Evolutionary conservation across 129 eudicot species (phyloP).

Genomic region (Centella asiatica): DNA sequence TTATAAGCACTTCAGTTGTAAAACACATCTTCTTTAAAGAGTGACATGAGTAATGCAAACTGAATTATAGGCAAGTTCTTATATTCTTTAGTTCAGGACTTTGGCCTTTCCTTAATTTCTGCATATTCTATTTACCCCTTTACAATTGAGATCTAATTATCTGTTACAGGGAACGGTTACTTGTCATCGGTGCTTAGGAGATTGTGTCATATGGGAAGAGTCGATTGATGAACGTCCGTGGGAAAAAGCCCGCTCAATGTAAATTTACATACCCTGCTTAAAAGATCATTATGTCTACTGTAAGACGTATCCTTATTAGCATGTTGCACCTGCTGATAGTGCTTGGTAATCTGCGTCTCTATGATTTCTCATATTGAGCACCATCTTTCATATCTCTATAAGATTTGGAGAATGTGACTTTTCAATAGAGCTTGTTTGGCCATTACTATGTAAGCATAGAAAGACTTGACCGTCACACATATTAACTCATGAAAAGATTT

Average conservation of each 20-base stretch:
- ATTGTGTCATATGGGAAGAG: constrained; percentile 97
- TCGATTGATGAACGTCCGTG: constrained; percentile 92
- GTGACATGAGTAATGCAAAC: background rate
- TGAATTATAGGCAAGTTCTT: background rate
- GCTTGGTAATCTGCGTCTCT: background rate
- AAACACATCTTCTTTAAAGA: background rate
- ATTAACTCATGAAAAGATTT: too few relatives aligned
- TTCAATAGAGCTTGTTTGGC: background rate
- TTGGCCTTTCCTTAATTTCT: constrained; percentile 3
- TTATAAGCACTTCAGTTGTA: too few relatives aligned
- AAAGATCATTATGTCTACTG: constrained; percentile 10
- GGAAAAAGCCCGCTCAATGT: constrained; percentile 97
- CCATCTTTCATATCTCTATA: background rate
- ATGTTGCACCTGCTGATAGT: background rate
- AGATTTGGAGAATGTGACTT: background rate
- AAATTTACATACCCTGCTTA: constrained; percentile 19
- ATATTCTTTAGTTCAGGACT: background rate
- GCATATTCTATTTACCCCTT: background rate
- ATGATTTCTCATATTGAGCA: background rate
- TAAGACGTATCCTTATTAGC: too few relatives aligned
- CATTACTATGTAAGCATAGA: background rate
- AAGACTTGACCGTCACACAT: background rate
- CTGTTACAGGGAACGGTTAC: constrained; percentile 60
- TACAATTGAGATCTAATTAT: background rate
- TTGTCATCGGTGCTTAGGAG: constrained; percentile 79